Conservation (phyloP, 1,284 basidiomycete genomes). For the Macrocybe sp. region DNA sequence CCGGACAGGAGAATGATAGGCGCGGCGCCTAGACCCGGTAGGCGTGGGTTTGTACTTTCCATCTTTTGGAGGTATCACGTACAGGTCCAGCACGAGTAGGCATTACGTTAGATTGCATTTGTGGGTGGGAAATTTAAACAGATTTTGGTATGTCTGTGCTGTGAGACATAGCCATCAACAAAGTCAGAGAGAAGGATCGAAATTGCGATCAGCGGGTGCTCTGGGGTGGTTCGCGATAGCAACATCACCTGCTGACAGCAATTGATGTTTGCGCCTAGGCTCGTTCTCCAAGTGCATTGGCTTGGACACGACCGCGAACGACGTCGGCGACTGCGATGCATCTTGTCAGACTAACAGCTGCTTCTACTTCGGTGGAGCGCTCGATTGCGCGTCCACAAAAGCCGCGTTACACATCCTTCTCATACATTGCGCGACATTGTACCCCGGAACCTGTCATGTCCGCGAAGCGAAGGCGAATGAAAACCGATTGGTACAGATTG, state of each 20-base stretch:
- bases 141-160: conserved; percentile 33
- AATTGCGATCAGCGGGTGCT: too few relatives aligned
- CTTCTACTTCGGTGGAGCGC: too few relatives aligned
- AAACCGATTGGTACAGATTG: background rate
- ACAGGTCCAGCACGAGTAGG: too few relatives aligned
- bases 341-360: conserved; percentile 31
- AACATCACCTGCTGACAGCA: conserved; percentile 39
- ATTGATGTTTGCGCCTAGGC: conserved; percentile 52
- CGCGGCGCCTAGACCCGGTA: too few relatives aligned
- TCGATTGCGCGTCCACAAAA: too few relatives aligned
- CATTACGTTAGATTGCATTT: conserved; percentile 42
- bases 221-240: background rate
- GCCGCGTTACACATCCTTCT: conserved; percentile 36
- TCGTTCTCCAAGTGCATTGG: conserved; percentile 56
- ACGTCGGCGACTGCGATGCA: conserved; percentile 72
- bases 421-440: conserved; percentile 37
- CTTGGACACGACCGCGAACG: conserved; percentile 66
- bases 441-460: conserved; percentile 36
- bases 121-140: conserved; percentile 38
- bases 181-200: too few relatives aligned
- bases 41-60: too few relatives aligned
- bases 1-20: conserved; percentile 37
- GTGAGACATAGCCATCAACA: conserved; percentile 11
- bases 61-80: too few relatives aligned
- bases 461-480: conserved; percentile 9